Evolutionary conservation across 2,329 filamentous ascomycete species (phyloP).

Genomic region (Cladosporium sp.): DNA sequence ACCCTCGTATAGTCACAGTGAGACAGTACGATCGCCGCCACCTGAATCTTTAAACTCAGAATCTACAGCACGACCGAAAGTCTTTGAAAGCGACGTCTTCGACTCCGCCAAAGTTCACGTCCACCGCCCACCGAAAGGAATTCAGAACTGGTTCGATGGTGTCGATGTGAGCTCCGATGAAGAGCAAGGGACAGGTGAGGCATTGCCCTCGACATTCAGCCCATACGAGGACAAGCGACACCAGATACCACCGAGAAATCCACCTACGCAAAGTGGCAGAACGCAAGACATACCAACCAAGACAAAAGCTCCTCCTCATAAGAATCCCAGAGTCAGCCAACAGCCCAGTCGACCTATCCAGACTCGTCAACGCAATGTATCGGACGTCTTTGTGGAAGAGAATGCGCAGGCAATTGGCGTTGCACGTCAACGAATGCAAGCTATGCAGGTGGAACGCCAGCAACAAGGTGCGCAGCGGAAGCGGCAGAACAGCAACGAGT

Average conservation of each 20-base stretch:
- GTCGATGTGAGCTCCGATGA: slow-evolving; percentile 29
- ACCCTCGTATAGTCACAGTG: slow-evolving; percentile 8
- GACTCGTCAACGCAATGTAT: slow-evolving; percentile 7
- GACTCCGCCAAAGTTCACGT: slow-evolving; percentile 44
- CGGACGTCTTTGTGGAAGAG: slow-evolving; percentile 14
- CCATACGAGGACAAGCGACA: slow-evolving; percentile 1
- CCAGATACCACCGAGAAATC: background rate
- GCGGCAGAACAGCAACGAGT: background rate
- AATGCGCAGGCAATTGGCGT: slow-evolving; percentile 15
- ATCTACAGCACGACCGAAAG: slow-evolving; percentile 15
- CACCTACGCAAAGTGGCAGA: background rate
- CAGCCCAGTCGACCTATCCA: slow-evolving; percentile 2
- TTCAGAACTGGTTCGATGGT: slow-evolving; percentile 47
- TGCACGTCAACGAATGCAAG: slow-evolving; percentile 15
- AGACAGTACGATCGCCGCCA: background rate
- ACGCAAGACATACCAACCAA: background rate
- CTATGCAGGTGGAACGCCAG: background rate
- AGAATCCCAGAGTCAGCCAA: background rate
- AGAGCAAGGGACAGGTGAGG: slow-evolving; percentile 13
- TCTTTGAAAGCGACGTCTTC: slow-evolving; percentile 34
- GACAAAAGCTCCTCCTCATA: background rate
- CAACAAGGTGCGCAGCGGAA: background rate
- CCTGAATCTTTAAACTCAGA: slow-evolving; percentile 10
- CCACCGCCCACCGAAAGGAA: slow-evolving; percentile 41
- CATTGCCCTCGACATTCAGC: slow-evolving; percentile 17